Conservation (phyloP, 352 stramenopile species). For the Phytophthora nicotianae region DNA sequence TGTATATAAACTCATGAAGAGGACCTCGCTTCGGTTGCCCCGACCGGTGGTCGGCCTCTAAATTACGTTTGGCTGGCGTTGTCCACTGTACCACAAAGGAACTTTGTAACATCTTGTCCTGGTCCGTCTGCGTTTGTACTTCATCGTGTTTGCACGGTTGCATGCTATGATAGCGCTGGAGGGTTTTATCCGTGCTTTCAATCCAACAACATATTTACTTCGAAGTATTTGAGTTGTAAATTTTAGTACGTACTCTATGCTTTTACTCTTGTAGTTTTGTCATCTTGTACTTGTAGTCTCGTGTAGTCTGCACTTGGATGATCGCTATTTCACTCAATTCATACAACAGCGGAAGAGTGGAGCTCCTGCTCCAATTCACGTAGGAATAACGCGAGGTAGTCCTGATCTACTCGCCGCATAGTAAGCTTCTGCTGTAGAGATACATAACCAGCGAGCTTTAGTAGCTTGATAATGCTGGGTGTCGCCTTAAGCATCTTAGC, state of each 20-base stretch:
- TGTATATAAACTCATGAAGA: too few species aligned
- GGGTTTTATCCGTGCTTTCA: too few species aligned
- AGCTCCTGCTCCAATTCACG: conserved; percentile 55
- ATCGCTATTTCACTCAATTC: conserved; percentile 13
- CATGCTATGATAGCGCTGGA: too few species aligned
- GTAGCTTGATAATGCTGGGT: conserved; percentile 75
- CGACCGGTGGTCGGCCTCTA: too few species aligned
- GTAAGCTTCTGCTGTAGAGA: conserved; percentile 74
- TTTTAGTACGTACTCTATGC: conserved; percentile 20
- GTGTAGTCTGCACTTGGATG: conserved; percentile 20
- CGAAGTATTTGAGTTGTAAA: too few species aligned
- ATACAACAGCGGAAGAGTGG: conserved; percentile 20
- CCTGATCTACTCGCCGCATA: conserved; percentile 71
- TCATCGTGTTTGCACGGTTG: too few species aligned
- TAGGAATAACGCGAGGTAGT: conserved; percentile 70
- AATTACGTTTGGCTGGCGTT: too few species aligned
- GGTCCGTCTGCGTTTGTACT: too few species aligned
- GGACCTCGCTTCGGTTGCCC: too few species aligned
- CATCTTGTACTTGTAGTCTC: conserved; percentile 17
- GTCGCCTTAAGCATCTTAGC: conserved; percentile 66
- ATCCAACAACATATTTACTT: too few species aligned
- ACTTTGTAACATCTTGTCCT: too few species aligned
- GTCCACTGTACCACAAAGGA: too few species aligned
- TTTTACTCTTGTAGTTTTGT: conserved; percentile 14
- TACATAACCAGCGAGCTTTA: conserved; percentile 79